Base-by-base conservation (phyloP, 2,329 filamentous ascomycete genomes). In the Penicillium griseofulvum region DNA sequence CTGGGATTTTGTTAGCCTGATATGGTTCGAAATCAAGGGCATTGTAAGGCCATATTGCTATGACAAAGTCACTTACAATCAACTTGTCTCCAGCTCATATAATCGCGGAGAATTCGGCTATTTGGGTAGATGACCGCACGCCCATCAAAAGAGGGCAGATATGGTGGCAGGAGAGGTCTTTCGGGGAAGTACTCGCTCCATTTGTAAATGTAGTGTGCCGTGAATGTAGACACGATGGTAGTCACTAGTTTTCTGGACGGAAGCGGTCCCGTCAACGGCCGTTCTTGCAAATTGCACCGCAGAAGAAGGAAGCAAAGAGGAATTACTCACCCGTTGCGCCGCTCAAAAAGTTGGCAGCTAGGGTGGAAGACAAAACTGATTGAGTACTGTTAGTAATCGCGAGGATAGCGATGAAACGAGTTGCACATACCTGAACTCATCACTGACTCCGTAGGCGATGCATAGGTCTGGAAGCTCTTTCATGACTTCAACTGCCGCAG, bases 1-100 rank as follows among this genome's bases (percentile, higher is more conserved):
- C 90, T 93, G 56, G 16, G 19, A 11, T 19, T 17, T 4, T 14
- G 17, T 60, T 26, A 60, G 54, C 19, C 11, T 6, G 11, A 17
- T 22, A 7, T n/a, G 17, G 8, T 4, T 9, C 16, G 4, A 3
- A 14, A 39, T 19, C 17, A 12, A 24, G 26, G 17, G 42, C 7
- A 26, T 26, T 43, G 9, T 5, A 14, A 22, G 24, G 24, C 12
- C 9, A 17, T 8, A 8, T 26, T 5, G 1, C 8, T 5, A 26
- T 4, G 14, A 2, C 4, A 29, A 11, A 12, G 17, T 19, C n/a
- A 74, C 87, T 73, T 71, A 94, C 94, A 97, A 72, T 99, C 94
- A 41, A 90, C 94, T 74, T 99, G 94, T 65, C 94, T 84, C 94
- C 94, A 99, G 70, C 89, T 92, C 81, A 99, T 85, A 73, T 99